Conservation (phyloP, 2,329 filamentous ascomycete species). For the Fusarium ambrosium region DNA sequence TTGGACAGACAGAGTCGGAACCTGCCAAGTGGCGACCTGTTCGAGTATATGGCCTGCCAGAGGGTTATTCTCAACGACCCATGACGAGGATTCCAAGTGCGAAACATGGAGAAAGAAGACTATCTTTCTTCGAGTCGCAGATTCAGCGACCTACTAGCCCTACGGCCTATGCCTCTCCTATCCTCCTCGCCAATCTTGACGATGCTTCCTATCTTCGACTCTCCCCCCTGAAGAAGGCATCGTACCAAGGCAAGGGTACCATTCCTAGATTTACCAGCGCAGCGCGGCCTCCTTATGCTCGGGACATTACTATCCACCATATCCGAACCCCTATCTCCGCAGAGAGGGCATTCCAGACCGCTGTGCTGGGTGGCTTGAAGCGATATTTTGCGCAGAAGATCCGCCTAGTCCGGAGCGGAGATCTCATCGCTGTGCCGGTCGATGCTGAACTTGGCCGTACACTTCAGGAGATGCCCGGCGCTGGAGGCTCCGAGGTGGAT, state of each 20-base stretch:
- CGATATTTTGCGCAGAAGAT: conserved; percentile 87
- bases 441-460: conserved; percentile 87
- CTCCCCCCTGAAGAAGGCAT: conserved; percentile 72
- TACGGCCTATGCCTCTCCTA: conserved; percentile 82
- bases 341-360: conserved; percentile 86
- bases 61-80: conserved; percentile 74
- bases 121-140: conserved; percentile 78
- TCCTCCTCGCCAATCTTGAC: conserved; percentile 88
- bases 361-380: conserved; percentile 88
- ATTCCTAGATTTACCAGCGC: conserved; percentile 69
- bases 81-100: conserved; percentile 72
- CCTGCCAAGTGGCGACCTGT: conserved; percentile 82
- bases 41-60: conserved; percentile 89
- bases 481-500: conserved; percentile 76
- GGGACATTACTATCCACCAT: conserved; percentile 88
- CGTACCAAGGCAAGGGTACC: conserved; percentile 64
- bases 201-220: conserved; percentile 84
- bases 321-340: conserved; percentile 90
- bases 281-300: conserved; percentile 70
- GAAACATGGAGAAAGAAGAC: conserved; percentile 63
- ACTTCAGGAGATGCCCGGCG: conserved; percentile 77
- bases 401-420: conserved; percentile 86
- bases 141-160: conserved; percentile 71
- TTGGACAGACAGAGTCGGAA: conserved; percentile 67
- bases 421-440: conserved; percentile 89